Base-by-base conservation (phyloP, 1,139 yeast genomes). In the Geotrichum macrosporum region DNA sequence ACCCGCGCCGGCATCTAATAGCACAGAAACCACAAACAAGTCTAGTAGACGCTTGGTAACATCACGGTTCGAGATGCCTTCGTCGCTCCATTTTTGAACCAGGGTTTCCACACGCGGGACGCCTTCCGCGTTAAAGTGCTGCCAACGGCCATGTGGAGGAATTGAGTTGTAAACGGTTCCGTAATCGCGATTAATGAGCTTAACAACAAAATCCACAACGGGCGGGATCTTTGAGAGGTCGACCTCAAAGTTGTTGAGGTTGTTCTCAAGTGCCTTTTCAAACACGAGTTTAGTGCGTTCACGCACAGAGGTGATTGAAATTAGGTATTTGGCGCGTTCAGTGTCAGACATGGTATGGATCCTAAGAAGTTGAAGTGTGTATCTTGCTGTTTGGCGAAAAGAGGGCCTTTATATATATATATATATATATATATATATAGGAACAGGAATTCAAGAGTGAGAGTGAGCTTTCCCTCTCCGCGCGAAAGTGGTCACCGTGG, bases 111-210 rank as follows among this genome's bases (percentile, higher is more conserved):
- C 66, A 35, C 83, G 68, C 24, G 57, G 57, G 18, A 58, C 58
- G 6, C 68, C 71, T 21, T 75, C 76, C 20, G 71, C 76, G 53
- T 77, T 75, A 55, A 78, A 70, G 59, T 78, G 83, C 57, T 77
- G 81, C 76, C 78, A 77, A 48, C 84, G 67, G 3, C 83, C 83
- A 58, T 78, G 83, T 10, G 80, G 77, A 2, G 84, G 83, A 44
- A 78, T 78, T 2, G 59, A 47, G 10, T 55, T 55, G 45, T 65
- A 69, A 46, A 69, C 60, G 3, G 61, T 56, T 2, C 65, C 67
- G 48, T 70, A 74, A 50, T 73, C 77, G 33, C 74, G 65, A 22
- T 61, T 59, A 41, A 77, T 62, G 3, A 75, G 66, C 10, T 58
- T 56, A 38, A 66, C 59, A 5, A 77, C 73, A 55, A 62, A 76